Evolutionary conservation across 2,329 filamentous ascomycete species (phyloP).

Genomic region (Arthrobotrys pseudoclavata): DNA sequence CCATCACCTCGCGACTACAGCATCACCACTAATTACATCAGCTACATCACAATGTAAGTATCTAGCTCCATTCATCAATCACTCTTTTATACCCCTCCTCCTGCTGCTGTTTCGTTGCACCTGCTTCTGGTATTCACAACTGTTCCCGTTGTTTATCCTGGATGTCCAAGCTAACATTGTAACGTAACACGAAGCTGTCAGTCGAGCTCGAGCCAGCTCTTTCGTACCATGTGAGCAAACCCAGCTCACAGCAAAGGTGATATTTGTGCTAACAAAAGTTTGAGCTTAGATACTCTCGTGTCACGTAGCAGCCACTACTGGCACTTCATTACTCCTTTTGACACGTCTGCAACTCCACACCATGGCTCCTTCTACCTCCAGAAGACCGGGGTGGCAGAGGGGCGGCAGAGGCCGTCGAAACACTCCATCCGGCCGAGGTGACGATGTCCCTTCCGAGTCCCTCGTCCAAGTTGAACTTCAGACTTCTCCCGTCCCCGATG

Average conservation of each 20-base stretch:
- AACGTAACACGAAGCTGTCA: neutral
- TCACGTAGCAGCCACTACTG: neutral
- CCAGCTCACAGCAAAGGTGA: neutral
- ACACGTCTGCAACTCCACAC: neutral
- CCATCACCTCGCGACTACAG: neutral
- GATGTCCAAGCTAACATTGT: neutral
- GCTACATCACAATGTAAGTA: neutral
- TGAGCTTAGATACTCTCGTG: neutral
- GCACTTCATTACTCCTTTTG: neutral
- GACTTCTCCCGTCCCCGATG: neutral
- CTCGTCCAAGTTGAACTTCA: neutral
- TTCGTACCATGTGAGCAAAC: neutral
- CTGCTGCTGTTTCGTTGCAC: neutral
- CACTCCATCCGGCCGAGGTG: neutral
- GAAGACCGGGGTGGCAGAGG: neutral
- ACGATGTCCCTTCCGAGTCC: neutral
- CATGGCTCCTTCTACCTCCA: conserved; percentile 1
- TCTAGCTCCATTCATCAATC: neutral
- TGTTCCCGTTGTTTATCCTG: neutral
- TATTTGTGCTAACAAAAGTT: neutral
- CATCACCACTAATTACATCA: neutral
- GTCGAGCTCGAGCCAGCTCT: conserved; percentile 1
- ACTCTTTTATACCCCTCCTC: neutral
- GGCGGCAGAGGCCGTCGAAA: neutral
- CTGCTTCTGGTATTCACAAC: neutral